These are phyloP conservation scores for Populus tomentosa DNA, from an alignment of 441 rosid species.

Conservation along the genomic window DNA sequence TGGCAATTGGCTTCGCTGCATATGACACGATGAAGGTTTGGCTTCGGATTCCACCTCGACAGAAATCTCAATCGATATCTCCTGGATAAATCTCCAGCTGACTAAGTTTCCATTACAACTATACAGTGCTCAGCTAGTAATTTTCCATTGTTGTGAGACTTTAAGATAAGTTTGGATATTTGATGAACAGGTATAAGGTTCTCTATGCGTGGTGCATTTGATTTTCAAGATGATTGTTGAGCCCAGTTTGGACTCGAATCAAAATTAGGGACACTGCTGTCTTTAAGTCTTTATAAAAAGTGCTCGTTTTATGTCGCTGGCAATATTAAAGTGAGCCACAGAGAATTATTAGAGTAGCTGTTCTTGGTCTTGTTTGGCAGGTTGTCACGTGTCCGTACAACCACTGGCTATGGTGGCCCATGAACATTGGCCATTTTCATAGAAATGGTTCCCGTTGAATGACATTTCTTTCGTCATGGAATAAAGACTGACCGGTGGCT, in stretches of 20 bases:
- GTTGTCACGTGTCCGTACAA: not conserved
- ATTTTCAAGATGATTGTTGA: not conserved
- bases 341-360: not conserved
- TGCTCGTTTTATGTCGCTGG: not conserved
- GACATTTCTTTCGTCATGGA: not conserved
- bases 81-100: slow-evolving; percentile 19
- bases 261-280: not conserved
- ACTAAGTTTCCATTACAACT: not conserved
- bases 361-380: not conserved
- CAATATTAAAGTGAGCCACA: not conserved
- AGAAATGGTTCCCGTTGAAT: not conserved
- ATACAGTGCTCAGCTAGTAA: not conserved
- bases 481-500: not conserved
- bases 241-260: not conserved
- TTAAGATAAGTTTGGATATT: not conserved
- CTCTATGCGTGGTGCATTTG: not conserved
- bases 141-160: not conserved
- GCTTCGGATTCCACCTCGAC: slow-evolving; percentile 84
- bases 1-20: slow-evolving; percentile 92
- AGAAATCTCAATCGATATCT: slow-evolving; percentile 39
- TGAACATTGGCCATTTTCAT: not conserved
- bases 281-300: not conserved
- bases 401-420: not conserved
- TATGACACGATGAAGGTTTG: slow-evolving; percentile 90
- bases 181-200: not conserved